Evolutionary conservation across 352 stramenopile genomes (phyloP).

Genomic region (Pythium sp.): DNA sequence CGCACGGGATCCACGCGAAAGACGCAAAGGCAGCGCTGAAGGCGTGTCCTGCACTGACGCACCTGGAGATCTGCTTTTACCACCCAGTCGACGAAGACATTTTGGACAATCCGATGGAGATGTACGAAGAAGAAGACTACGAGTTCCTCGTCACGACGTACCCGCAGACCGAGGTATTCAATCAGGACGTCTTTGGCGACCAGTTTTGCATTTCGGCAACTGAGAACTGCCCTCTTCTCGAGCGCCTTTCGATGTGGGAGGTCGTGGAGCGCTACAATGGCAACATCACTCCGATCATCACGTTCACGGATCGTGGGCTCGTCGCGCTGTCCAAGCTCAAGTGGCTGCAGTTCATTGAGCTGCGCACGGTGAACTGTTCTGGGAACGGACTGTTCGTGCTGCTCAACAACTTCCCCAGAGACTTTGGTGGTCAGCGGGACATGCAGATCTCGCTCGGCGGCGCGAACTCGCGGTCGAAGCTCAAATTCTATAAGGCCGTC

Average conservation of each 20-base stretch:
- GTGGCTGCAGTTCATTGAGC: conserved; percentile 26
- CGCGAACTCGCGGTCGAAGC: conserved; percentile 6
- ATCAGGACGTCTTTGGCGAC: conserved; percentile 35
- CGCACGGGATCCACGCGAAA: conserved; percentile 26
- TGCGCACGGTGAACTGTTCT: conserved; percentile 31
- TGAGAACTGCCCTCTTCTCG: conserved; percentile 26
- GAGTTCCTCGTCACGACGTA: conserved; percentile 23
- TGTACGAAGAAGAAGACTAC: conserved; percentile 26
- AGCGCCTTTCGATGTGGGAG: conserved; percentile 28
- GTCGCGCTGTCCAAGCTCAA: conserved; percentile 28
- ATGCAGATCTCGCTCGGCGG: conserved; percentile 26
- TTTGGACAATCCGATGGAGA: conserved; percentile 17
- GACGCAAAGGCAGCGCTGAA: conserved; percentile 28
- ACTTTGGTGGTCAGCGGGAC: conserved; percentile 25
- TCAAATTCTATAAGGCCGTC: conserved; percentile 37
- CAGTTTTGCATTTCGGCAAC: conserved; percentile 31
- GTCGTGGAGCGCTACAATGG: conserved; percentile 23
- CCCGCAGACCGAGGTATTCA: conserved; percentile 26
- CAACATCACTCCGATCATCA: conserved; percentile 24
- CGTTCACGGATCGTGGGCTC: conserved; percentile 34
- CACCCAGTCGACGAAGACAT: conserved; percentile 30
- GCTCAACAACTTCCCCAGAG: conserved; percentile 25
- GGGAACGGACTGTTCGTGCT: conserved; percentile 38
- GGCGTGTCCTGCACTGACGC: conserved; percentile 32
- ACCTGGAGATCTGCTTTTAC: conserved; percentile 38